phyloP scores from a whole-genome alignment of 2,329 filamentous ascomycete genomes.

The Raffaelea albimanens region DNA sequence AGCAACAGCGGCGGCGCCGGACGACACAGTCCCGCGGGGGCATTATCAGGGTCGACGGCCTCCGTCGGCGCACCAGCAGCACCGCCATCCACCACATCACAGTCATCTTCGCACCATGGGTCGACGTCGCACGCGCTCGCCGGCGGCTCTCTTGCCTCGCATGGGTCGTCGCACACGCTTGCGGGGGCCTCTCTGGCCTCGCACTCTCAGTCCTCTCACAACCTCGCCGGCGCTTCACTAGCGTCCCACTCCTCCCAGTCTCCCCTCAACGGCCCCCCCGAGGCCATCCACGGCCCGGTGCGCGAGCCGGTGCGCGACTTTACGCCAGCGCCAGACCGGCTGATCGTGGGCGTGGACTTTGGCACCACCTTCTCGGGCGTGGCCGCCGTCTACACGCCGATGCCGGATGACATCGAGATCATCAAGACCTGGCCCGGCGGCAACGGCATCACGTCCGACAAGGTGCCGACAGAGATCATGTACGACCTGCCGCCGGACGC shows the following conservation, averaged over 20 bases:
- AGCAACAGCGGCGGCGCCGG: neutral
- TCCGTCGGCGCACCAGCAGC: too few species aligned
- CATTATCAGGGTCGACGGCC: neutral
- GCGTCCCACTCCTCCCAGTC: too few species aligned
- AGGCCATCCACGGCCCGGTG: conserved; percentile 53
- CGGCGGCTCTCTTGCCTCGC: too few species aligned
- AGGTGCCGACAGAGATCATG: conserved; percentile 73
- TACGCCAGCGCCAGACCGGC: conserved; percentile 45
- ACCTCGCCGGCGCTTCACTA: too few species aligned
- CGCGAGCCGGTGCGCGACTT: conserved; percentile 45
- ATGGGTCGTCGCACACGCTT: too few species aligned
- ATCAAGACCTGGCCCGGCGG: conserved; percentile 80
- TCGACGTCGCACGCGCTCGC: too few species aligned
- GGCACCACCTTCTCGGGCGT: conserved; percentile 77
- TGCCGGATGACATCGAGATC: conserved; percentile 71
- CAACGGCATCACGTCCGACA: conserved; percentile 80
- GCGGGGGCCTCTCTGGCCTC: too few species aligned
- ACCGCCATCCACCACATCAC: too few species aligned
- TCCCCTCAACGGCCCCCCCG: too few species aligned
- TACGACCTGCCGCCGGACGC: conserved; percentile 35
- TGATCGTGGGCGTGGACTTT: conserved; percentile 75
- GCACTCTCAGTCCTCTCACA: too few species aligned
- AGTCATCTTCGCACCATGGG: too few species aligned
- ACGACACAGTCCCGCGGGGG: neutral
- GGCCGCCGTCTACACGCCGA: conserved; percentile 64